Evolutionary conservation across 2,329 filamentous ascomycete species (phyloP).

Genomic region (Clonostachys sp.): DNA sequence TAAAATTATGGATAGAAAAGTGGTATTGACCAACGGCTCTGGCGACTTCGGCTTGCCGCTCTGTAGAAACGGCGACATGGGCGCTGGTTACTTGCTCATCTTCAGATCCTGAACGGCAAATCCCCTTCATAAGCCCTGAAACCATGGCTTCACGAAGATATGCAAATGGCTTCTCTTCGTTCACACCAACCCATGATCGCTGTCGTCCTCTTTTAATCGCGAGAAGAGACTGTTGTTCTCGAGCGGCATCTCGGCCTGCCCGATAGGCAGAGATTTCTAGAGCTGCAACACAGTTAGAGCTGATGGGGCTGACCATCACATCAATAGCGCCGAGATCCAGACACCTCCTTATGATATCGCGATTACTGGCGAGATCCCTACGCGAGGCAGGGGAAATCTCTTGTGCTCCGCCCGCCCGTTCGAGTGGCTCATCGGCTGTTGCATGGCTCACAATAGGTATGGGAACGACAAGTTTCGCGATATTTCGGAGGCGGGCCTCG

Average conservation of each 20-base stretch:
- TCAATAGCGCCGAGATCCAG: constrained; percentile 84
- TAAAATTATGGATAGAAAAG: constrained; percentile 86
- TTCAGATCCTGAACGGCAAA: constrained; percentile 67
- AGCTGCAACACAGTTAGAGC: constrained; percentile 66
- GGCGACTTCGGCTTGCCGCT: constrained; percentile 63
- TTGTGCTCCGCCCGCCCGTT: constrained; percentile 24
- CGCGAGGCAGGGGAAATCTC: constrained; percentile 22
- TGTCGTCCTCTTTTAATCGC: constrained; percentile 73
- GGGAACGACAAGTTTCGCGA: constrained; percentile 52
- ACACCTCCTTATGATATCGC: constrained; percentile 59
- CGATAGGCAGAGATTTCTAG: constrained; percentile 82
- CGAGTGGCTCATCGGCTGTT: constrained; percentile 18
- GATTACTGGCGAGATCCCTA: constrained; percentile 19
- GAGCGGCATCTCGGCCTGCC: constrained; percentile 69
- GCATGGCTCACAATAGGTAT: constrained; percentile 46
- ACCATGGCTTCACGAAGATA: constrained; percentile 94
- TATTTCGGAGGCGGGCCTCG: constrained; percentile 50
- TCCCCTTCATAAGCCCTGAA: constrained; percentile 81
- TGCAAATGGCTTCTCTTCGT: constrained; percentile 80
- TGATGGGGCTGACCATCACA: constrained; percentile 76
- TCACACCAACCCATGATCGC: constrained; percentile 85
- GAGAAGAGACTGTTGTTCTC: constrained; percentile 67
- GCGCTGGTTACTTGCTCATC: constrained; percentile 60
- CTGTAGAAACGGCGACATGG: constrained; percentile 62
- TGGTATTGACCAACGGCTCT: constrained; percentile 72